Evolutionary conservation across 148 eudicot genomes (phyloP).

Genomic region (Camellia granthamiana): DNA sequence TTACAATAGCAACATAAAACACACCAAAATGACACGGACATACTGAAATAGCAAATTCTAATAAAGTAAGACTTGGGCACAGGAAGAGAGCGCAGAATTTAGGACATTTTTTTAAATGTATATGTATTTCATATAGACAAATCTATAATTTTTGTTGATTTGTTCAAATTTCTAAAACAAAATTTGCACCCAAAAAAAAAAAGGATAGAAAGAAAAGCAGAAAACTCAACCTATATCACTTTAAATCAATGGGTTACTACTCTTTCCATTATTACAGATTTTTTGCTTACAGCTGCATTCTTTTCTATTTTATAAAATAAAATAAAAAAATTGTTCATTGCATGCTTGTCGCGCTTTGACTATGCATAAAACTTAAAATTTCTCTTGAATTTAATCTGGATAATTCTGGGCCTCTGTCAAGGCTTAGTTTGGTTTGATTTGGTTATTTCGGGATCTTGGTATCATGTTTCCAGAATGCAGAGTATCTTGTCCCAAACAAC

Average conservation of each 20-base stretch:
- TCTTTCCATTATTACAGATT: not conserved
- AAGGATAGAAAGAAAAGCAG: not conserved
- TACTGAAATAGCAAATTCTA: slow-evolving; percentile 1
- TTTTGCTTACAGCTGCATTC: not conserved
- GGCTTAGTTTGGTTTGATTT: too few relatives aligned
- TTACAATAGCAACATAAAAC: not conserved
- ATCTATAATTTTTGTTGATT: not conserved
- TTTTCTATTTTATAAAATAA: not conserved
- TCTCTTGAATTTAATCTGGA: not conserved
- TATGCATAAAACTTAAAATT: not conserved
- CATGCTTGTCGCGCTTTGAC: not conserved
- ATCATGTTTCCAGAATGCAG: too few relatives aligned
- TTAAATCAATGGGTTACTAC: slow-evolving; percentile 1
- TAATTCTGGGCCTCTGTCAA: not conserved
- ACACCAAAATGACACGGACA: not conserved
- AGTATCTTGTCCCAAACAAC: too few relatives aligned
- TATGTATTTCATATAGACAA: not conserved
- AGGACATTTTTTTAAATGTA: not conserved
- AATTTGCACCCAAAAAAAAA: not conserved
- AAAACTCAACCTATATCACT: not conserved
- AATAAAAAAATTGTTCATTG: not conserved
- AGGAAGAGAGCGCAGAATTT: not conserved
- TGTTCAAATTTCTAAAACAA: not conserved
- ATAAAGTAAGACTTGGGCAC: not conserved
- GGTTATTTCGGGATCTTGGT: too few relatives aligned